A percentile compares a stretch with the other conserved stretches of the same genome.
Conservation (phyloP, 495 filamentous ascomycete genomes). For the Daldinia loculata region DNA sequence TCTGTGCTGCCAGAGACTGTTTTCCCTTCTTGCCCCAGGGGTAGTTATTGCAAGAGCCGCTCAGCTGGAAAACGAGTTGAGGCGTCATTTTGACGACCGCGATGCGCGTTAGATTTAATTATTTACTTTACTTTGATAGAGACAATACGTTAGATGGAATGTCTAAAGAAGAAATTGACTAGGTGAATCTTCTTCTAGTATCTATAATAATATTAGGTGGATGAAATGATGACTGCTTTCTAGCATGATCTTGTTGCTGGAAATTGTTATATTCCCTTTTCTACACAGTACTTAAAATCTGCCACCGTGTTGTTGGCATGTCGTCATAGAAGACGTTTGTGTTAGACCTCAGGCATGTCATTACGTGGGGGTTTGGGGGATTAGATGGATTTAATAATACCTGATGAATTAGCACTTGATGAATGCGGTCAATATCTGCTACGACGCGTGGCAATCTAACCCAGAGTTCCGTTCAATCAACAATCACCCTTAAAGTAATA, state of each 20-base stretch:
- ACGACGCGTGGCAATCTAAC: background rate
- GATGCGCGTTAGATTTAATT: background rate
- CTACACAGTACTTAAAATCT: background rate
- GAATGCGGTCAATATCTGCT: background rate
- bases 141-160: background rate
- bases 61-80: conserved; percentile 58
- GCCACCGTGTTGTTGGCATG: conserved; percentile 27
- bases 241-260: background rate
- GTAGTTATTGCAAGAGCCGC: conserved; percentile 64
- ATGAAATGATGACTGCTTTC: background rate
- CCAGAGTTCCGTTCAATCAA: background rate
- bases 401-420: background rate
- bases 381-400: background rate
- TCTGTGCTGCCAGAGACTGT: conserved; percentile 73
- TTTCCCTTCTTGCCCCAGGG: conserved; percentile 76
- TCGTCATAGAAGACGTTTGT: conserved; percentile 36
- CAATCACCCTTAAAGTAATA: background rate
- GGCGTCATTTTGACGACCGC: conserved; percentile 30
- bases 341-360: conserved; percentile 16
- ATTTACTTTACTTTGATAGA: background rate
- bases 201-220: background rate
- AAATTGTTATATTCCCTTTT: background rate
- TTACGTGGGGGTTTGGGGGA: conserved; percentile 18
- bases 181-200: background rate
- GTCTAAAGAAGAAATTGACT: no score